Conservation (phyloP, 345 rosid genomes). For the Eucalyptus tenuipes region DNA sequence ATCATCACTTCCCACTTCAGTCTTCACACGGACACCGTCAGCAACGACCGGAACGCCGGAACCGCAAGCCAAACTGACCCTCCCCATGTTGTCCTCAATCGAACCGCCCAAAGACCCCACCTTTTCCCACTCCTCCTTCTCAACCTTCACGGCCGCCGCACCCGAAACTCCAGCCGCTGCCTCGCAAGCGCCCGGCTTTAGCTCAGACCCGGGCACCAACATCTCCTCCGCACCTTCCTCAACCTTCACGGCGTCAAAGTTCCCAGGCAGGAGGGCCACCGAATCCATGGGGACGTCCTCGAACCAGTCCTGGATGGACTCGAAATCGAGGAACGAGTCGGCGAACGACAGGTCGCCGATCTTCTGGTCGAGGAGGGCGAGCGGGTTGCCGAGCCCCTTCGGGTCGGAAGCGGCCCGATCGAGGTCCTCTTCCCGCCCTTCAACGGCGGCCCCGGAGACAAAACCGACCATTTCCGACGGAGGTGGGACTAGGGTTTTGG, state of each 20-base stretch:
- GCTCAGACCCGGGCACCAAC: neutral
- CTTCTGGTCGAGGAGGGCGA: constrained; percentile 16
- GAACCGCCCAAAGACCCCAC: constrained; percentile 14
- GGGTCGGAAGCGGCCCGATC: constrained; percentile 13
- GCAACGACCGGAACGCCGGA: constrained; percentile 21
- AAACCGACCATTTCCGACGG: constrained; percentile 35
- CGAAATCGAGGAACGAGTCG: constrained; percentile 59
- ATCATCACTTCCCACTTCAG: constrained; percentile 2
- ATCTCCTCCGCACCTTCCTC: neutral
- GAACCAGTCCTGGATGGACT: constrained; percentile 36
- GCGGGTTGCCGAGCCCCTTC: constrained; percentile 6
- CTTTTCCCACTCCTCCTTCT: constrained; percentile 11
- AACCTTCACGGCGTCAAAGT: neutral
- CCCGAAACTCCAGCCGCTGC: neutral
- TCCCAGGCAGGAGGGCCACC: neutral
- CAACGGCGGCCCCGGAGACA: constrained; percentile 13
- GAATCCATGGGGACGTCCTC: constrained; percentile 19
- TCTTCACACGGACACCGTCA: constrained; percentile 4
- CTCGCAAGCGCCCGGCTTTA: neutral
- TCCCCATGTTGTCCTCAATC: constrained; percentile 31
- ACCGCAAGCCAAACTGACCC: neutral
- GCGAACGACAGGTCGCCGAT: constrained; percentile 11
- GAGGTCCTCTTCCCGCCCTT: constrained; percentile 2
- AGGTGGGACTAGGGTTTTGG: neutral
- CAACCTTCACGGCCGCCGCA: constrained; percentile 9